Percentiles rank a stretch among this genome's conserved stretches.
Evolutionary conservation across 2,329 filamentous ascomycete species (phyloP).

Genomic region (Alternaria hordeiaustralica): DNA sequence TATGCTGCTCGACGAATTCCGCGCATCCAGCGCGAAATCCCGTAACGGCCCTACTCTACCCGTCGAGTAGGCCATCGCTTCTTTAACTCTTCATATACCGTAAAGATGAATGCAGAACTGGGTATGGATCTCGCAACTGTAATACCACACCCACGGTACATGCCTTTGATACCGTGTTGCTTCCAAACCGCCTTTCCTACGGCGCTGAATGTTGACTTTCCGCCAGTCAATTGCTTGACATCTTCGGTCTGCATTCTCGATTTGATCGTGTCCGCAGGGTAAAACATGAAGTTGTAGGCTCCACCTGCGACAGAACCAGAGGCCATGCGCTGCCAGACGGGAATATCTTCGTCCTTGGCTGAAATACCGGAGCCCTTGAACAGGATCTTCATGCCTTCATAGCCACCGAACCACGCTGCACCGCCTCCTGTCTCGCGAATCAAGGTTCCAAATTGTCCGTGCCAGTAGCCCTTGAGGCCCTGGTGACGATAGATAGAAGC

Average conservation of each 20-base stretch:
- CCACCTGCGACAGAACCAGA: conserved; percentile 89
- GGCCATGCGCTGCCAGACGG: conserved; percentile 84
- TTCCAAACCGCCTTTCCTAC: conserved; percentile 79
- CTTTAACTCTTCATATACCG: conserved; percentile 89
- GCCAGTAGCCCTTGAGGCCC: conserved; percentile 89
- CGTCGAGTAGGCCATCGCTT: conserved; percentile 40
- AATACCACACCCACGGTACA: conserved; percentile 95
- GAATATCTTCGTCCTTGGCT: conserved; percentile 64
- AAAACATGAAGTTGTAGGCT: conserved; percentile 96
- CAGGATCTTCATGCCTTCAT: conserved; percentile 65
- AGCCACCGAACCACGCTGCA: conserved; percentile 85
- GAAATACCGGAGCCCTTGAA: conserved; percentile 62
- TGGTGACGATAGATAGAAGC: conserved; percentile 81
- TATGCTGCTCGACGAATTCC: background rate
- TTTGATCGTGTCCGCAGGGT: conserved; percentile 96
- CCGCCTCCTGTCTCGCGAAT: conserved; percentile 93
- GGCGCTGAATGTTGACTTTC: conserved; percentile 71
- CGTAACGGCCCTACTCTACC: conserved; percentile 3
- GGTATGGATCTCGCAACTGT: conserved; percentile 87
- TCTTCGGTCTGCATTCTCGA: conserved; percentile 93
- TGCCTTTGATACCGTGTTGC: conserved; percentile 78
- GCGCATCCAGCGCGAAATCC: background rate
- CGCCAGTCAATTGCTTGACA: conserved; percentile 60
- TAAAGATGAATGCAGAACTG: conserved; percentile 98
- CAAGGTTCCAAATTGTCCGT: conserved; percentile 89